Conservation (phyloP, 2,329 filamentous ascomycete genomes). For the Celoporthe dispersa region DNA sequence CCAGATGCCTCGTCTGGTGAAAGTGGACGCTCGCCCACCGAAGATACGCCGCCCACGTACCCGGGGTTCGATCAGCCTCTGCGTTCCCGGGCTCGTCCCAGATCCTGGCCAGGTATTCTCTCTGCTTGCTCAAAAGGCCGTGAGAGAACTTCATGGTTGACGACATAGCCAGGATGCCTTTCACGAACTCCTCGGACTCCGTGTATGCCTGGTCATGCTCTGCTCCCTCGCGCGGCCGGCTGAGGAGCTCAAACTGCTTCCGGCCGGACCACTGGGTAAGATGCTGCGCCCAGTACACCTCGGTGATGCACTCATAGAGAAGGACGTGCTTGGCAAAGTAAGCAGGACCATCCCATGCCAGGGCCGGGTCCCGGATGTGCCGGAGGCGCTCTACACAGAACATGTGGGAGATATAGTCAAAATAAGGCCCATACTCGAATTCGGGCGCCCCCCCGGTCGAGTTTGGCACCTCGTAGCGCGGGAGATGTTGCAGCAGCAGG, state of each 20-base stretch:
- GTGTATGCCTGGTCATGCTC: neutral
- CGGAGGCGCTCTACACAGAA: conserved; percentile 15
- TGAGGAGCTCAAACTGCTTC: conserved; percentile 20
- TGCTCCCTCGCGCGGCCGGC: neutral
- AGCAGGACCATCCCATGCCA: conserved; percentile 12
- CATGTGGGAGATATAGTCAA: conserved; percentile 7
- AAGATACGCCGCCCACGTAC: conserved; percentile 8
- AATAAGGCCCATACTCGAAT: conserved; percentile 1
- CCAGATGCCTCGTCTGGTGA: neutral
- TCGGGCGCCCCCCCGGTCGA: neutral
- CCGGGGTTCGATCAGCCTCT: conserved; percentile 13
- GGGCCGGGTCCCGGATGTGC: conserved; percentile 1
- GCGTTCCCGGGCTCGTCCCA: conserved; percentile 15
- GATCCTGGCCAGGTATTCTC: conserved; percentile 11
- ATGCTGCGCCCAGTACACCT: conserved; percentile 17
- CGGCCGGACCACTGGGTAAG: conserved; percentile 9
- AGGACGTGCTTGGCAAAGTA: conserved; percentile 21
- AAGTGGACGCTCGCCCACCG: conserved; percentile 5
- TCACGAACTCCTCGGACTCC: conserved; percentile 21
- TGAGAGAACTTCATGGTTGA: conserved; percentile 22
- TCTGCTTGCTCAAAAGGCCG: neutral
- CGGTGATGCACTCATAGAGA: conserved; percentile 4
- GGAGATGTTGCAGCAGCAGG: conserved; percentile 11
- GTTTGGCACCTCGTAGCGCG: conserved; percentile 14
- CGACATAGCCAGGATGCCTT: conserved; percentile 20